Base-by-base conservation (phyloP, 805 yeast genomes). In the Metschnikowia bowlesiae region DNA sequence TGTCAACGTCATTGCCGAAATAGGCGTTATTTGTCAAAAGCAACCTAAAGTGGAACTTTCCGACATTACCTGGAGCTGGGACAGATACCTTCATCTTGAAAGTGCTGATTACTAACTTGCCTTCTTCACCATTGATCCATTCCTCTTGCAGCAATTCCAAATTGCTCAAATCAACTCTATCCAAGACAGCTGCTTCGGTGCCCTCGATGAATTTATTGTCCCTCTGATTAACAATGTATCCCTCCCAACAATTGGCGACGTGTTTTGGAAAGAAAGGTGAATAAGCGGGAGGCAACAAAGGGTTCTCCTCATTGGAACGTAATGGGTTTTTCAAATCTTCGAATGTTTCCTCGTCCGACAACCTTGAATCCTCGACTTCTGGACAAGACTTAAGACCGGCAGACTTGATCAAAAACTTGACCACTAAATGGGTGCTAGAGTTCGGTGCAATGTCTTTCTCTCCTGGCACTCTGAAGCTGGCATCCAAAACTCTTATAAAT, bases 401-500 rank as follows among this genome's bases (percentile, higher is more conserved):
- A 2, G 96, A 87, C 59, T 84, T 83, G 37, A 89, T 81, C 40
- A 88, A 66, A 51, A 87, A 85, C 67, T 91, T 89, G 26, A 94
- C 56, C 31, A 82, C 83, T 52, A 95, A 71, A 67, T 89, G 91
- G 8, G 89, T 83, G 44, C 79, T 78, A 1, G 97, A 81, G 45
- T 56, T 49, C 28, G 79, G 76, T 29, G 96, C 85, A 30, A 87
- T 83, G 31, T 72, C 72, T 13, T 68, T 64, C 71, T 91, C 97
- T 33, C 98, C 98, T 3, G 96, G 92, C 39, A 92, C 96, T 54
- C 79, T 77, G 69, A 89, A 89, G 51, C 80, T 81, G 39, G 95
- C 84, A 46, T 79, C 80, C 30, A 90, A 56, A 13, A 90, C 71
- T 60, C 85, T 81, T 45, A 91, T 67, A 42, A 74, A 68, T 39